These are phyloP conservation scores for Chaetoceros tenuissimus DNA, from an alignment of 108 stramenopile species.

Conservation along the genomic window DNA sequence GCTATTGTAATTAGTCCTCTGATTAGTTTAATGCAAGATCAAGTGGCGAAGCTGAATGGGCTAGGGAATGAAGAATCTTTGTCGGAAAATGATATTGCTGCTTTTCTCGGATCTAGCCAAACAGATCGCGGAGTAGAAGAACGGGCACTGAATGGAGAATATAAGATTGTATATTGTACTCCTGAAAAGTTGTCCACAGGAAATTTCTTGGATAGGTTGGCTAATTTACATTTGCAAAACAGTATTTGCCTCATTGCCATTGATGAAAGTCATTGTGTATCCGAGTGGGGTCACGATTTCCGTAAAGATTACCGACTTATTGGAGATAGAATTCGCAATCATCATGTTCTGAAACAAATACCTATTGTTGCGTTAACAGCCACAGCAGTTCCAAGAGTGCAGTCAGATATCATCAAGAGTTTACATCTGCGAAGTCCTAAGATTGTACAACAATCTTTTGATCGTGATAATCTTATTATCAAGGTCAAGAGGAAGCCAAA, in stretches of 20 bases:
- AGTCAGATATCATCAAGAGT: slow-evolving; percentile 47
- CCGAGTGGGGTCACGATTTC: slow-evolving; percentile 95
- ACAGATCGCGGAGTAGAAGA: slow-evolving; percentile 36
- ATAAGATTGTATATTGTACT: slow-evolving; percentile 79
- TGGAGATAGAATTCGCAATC: slow-evolving; percentile 38
- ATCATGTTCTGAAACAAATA: slow-evolving; percentile 27
- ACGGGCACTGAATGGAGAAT: slow-evolving; percentile 45
- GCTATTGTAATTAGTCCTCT: slow-evolving; percentile 61
- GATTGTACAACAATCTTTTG: slow-evolving; percentile 61
- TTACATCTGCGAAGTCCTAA: slow-evolving; percentile 47
- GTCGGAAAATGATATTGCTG: slow-evolving; percentile 24
- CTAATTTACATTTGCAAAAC: slow-evolving; percentile 18
- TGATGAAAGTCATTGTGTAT: slow-evolving; percentile 94
- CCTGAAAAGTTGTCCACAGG: slow-evolving; percentile 73
- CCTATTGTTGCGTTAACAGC: slow-evolving; percentile 90
- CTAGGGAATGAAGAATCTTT: slow-evolving; percentile 6
- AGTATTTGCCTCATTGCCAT: slow-evolving; percentile 70
- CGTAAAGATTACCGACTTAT: slow-evolving; percentile 72
- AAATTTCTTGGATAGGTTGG: slow-evolving; percentile 42
- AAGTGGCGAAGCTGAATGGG: slow-evolving; percentile 71
- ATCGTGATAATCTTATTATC: slow-evolving; percentile 86
- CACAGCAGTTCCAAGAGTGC: slow-evolving; percentile 86
- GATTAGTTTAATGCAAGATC: slow-evolving; percentile 92
- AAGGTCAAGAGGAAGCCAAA: slow-evolving; percentile 44
- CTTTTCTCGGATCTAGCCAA: slow-evolving; percentile 61